Base-by-base conservation (phyloP, 2,329 filamentous ascomycete genomes). In the Xylariaceae sp. region DNA sequence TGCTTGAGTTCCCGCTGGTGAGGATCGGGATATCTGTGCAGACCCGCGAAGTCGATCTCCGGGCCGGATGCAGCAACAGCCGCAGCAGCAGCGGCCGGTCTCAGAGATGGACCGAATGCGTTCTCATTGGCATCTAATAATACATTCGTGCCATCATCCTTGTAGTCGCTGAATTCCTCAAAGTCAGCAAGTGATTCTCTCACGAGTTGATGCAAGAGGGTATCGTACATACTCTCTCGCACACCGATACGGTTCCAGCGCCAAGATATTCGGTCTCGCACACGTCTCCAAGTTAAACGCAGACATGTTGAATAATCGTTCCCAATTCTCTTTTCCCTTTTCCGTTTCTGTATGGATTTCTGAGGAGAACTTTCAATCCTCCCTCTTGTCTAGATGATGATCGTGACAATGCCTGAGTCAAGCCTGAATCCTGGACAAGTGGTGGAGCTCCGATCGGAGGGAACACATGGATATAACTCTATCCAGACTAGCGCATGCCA, bases 101-200 rank as follows among this genome's bases (percentile, higher is more conserved):
- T 77, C 53, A 97, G 78, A 1, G 90, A 88, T 0, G 94, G 93
- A 0, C 94, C 94, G 70, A 88, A 97, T 61, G 94, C 92, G 72
- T 99, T 99, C 78, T 99, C 94, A 71, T 99, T 99, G 68, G 94
- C 94, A 73, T 99, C 94, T 66, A 99, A 88, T 55, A 99, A 87
- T 69, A 97, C 86, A 71, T 97, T 97, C 60, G 87, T 93, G 67
- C 94, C 94, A 73, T 99, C 89, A 74, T 99, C 93, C 78, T 99
- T 97, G 83, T 99, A 97, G 82, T 99, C 94, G 78, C 91, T 95
- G 72, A 54, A 52, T 70, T 54, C 8, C 1, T 2, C 68, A 65
- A 67, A 72, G 66, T 77, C 66, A 74, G 66, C 66, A 58, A 45
- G 53, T 57, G n/a, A 37, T 2, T 57, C n/a, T 39, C 23, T 51